Evolutionary conservation across 2,329 filamentous ascomycete species (phyloP), one percentile per base, ranked within the genome.

Genomic region (Aspergillus latus): DNA sequence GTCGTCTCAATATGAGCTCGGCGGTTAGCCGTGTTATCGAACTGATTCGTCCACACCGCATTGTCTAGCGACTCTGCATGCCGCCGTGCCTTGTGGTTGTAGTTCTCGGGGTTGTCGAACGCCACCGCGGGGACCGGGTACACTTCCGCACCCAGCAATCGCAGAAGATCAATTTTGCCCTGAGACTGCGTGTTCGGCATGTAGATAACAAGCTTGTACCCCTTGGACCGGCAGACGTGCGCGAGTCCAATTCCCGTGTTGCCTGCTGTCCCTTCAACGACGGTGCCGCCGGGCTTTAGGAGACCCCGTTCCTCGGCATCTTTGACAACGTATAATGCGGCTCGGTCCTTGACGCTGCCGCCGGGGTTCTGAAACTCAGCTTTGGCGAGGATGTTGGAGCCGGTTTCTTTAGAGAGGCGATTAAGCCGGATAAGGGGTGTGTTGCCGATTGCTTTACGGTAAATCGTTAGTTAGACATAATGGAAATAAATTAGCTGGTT

Each of bases 101-200:
- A 99, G 78, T 99, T 99, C 44, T 92, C 81, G 13, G 92, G 90
- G 78, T 97, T 90, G 61, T 97, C 92, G 69, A 96, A 97, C 3
- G 94, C 88, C 13, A 97, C 94, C 6, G 93, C 94, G 13, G 94
- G 94, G 0, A 99, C 94, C 16, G 94, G 92, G 77, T 96, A 89
- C 34, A 99, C 94, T 75, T 97, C 92, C 28, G 94, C 94, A 62
- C 94, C 94, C 8, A 99, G 84, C 36, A 97, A 81, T 7, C 93
- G 84, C 62, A 99, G 80, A 52, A 99, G 83, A 74, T 97, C 94
- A 71, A 99, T 90, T 81, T 99, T 99, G 72, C 92, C 94, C 78
- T 96, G 93, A 16, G 92, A 96, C 78, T 97, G 94, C 48, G 93
- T 97, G 81, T 99, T 89, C 67, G 94, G 94, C 94, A 99, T 97